Base-by-base conservation (phyloP, 805 yeast species). In the baker's yeast (Saccharomyces cerevisiae) region DNA sequence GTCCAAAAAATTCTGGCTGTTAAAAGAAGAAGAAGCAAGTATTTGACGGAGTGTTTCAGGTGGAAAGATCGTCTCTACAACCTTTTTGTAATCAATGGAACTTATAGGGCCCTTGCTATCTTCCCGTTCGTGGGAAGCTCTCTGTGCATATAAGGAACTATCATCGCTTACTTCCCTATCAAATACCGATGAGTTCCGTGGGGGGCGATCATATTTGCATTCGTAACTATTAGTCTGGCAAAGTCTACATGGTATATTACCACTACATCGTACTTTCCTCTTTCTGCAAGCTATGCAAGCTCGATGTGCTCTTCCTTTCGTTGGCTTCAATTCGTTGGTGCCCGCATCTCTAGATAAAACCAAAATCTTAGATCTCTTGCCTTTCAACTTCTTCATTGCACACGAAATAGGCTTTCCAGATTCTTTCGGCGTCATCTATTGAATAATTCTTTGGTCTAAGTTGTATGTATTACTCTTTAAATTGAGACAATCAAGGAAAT, bases 191-290 rank as follows among this genome's bases (percentile, higher is more conserved):
- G 22, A 32, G 11, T 27, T n/a, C 2, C 22, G 48, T 36, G 21
- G 47, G 14, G 22, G 22, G 13, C 46, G 21, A 47, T 47, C n/a
- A 50, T 53, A 27, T 17, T 29, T 21, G 36, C 26, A 28, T 8
- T 41, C 6, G 46, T 41, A n/a, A 26, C 22, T 30, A 9, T 10
- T 13, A 41, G 21, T 27, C 17, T 41, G 51, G 27, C 28, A 89
- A 67, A 84, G 89, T 31, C 81, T 79, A 67, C 95, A 87, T 0
- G 92, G 94, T 61, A 79, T 84, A 61, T 79, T 78, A 4, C 92
- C 94, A 66, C 85, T 90, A 69, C 95, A 87, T 65, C 84, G 83
- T 58, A 85, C 88, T 65, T 87, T 87, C 70, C 84, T 85, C 69
- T 78, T 79, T 22, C 92, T 76, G 67, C 94, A 86, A 58, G 79